Conservation (phyloP, 129 eudicot genomes). For the Centaurea solstitialis region DNA sequence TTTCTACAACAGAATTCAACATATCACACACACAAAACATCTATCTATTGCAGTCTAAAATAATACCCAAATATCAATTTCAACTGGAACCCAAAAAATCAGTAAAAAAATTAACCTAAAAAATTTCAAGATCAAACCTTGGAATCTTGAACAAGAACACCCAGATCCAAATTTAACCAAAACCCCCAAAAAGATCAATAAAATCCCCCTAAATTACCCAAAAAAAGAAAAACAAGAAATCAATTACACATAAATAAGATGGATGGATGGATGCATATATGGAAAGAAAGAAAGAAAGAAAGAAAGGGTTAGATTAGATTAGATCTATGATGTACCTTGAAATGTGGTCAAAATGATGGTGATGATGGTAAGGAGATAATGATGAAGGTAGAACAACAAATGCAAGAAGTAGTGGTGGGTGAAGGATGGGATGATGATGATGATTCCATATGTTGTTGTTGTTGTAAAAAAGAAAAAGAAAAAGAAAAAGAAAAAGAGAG, state of each 20-base stretch:
- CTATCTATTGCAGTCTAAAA: constrained; percentile 12
- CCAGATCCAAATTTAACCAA: constrained; percentile 3
- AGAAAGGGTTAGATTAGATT: neutral
- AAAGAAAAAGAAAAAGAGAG: too few relatives aligned
- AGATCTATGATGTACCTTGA: constrained; percentile 14
- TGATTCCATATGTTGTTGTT: constrained; percentile 40
- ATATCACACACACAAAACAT: constrained; percentile 9
- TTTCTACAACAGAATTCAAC: constrained; percentile 14
- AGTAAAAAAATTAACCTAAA: neutral
- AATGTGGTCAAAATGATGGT: constrained; percentile 28
- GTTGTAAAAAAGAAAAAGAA: constrained; percentile 29
- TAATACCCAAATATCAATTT: constrained; percentile 1
- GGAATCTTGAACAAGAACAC: neutral
- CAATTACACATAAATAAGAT: neutral
- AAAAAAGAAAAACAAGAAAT: neutral
- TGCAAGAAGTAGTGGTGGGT: too few relatives aligned
- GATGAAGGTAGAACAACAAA: constrained; percentile 28
- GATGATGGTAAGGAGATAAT: constrained; percentile 30
- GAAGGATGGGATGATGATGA: constrained; percentile 34
- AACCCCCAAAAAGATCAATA: neutral
- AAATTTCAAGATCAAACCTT: neutral
- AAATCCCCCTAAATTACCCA: neutral
- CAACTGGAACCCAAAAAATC: neutral
- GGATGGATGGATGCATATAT: neutral
- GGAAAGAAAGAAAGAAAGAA: neutral